Evolutionary conservation across 129 eudicot genomes (phyloP), one percentile per base, ranked within the genome.

Genomic region (Pulicaria dysenterica): DNA sequence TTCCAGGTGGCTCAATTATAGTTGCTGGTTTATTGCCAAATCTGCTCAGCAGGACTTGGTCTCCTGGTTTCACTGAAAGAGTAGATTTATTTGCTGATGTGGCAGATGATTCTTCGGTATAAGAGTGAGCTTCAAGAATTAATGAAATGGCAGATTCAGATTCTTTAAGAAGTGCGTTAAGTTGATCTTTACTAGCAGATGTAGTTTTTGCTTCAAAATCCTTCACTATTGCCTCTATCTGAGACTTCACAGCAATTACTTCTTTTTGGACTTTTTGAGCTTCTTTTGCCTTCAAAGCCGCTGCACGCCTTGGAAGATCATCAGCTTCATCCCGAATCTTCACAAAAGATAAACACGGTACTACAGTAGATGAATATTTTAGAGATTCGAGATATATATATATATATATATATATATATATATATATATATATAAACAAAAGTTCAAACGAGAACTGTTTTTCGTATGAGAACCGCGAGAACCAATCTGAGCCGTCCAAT

Each of bases 21-120:
- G 95, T 85, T 34, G 91, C 98, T 54, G 84, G 64, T 81, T 84
- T 90, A 72, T 83, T 81, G 49, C 98, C 96, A 47, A 93, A 79
- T 59, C 69, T 85, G 58, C 73, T 86, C 61, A 93, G 83, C 64
- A 64, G 65, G 31, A 93, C 95, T 82, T 87, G 73, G 13, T 93
- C 95, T 50, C 98, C 98, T 40, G 60, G 57, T 74, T 80, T 85
- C 59, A 88, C 84, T 40, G 62, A 78, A 64, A 83, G 70, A 38
- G 73, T 73, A 78, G 54, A 53, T 34, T 57, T 76, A 19, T 69
- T 69, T 16, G 69, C 69, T 74, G 77, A 70, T 69, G 79, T 62
- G 50, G 63, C 61, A 41, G 85, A 69, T 14, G 74, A 53, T 49
- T 65, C 78, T 62, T 80, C 79, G 2, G 70, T 34, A 71, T 73